phyloP scores from a whole-genome alignment of 495 filamentous ascomycete species.

The Aspergillus nidulans region DNA sequence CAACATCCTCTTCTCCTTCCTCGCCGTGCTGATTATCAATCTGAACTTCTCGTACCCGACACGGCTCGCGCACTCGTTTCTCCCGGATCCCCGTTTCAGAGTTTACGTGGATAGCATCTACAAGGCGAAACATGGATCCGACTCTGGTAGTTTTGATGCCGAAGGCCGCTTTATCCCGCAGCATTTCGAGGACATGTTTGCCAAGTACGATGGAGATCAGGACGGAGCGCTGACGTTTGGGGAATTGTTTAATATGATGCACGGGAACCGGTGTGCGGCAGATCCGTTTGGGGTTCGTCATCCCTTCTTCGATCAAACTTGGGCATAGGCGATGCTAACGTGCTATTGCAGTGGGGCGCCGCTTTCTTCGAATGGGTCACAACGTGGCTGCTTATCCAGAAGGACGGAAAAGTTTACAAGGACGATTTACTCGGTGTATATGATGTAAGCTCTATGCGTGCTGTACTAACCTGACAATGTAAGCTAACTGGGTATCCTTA shows the following conservation, averaged over 20 bases:
- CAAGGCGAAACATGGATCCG: conserved; percentile 56
- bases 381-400: conserved; percentile 46
- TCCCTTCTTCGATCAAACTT: conserved; percentile 4
- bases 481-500: background rate
- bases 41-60: conserved; percentile 50
- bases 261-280: conserved; percentile 38
- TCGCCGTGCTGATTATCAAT: conserved; percentile 46
- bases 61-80: conserved; percentile 19
- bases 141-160: conserved; percentile 46
- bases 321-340: background rate
- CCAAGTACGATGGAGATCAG: conserved; percentile 43
- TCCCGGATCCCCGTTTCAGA: conserved; percentile 50
- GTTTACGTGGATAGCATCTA: conserved; percentile 47
- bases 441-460: conserved; percentile 29
- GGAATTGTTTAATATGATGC: conserved; percentile 29
- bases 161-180: conserved; percentile 54
- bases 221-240: conserved; percentile 26
- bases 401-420: conserved; percentile 42
- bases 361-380: conserved; percentile 37
- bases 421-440: conserved; percentile 41
- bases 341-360: conserved; percentile 2
- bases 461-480: background rate
- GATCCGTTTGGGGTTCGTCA: conserved; percentile 40
- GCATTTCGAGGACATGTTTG: conserved; percentile 55
- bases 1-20: conserved; percentile 38